Conservation (phyloP, 108 stramenopile species). For the Hondaea fermentalgiana region DNA sequence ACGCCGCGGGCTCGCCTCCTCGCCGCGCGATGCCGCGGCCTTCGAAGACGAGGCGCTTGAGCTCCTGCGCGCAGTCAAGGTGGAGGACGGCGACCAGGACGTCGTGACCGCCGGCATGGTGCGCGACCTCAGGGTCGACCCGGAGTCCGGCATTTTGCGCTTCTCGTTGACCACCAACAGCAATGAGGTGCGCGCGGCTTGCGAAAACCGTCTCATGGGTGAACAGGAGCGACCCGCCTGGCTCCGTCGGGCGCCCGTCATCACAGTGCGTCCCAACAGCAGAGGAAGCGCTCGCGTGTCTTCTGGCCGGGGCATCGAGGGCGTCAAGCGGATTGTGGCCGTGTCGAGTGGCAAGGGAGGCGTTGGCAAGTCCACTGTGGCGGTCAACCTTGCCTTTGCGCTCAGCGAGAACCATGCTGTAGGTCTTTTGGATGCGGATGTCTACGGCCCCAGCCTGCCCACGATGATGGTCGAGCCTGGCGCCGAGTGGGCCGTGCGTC, state of each 20-base stretch:
- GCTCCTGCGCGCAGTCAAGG: not conserved
- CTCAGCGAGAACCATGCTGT: slow-evolving; percentile 68
- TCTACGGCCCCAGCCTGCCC: slow-evolving; percentile 84
- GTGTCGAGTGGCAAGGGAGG: slow-evolving; percentile 70
- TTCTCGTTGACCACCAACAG: not conserved
- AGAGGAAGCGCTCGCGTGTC: not conserved
- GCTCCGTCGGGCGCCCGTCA: not conserved
- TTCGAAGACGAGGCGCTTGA: not conserved
- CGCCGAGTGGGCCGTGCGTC: slow-evolving; percentile 18
- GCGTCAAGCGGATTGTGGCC: slow-evolving; percentile 26
- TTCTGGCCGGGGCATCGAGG: not conserved
- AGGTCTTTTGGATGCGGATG: slow-evolving; percentile 90
- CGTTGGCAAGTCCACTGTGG: slow-evolving; percentile 95
- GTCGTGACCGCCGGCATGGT: not conserved
- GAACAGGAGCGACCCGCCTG: not conserved
- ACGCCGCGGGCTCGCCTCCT: not conserved
- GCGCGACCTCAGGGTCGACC: slow-evolving; percentile 4
- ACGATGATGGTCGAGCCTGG: slow-evolving; percentile 27
- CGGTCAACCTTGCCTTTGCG: slow-evolving; percentile 91
- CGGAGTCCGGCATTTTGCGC: not conserved
- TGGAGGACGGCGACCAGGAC: not conserved
- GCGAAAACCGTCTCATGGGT: not conserved
- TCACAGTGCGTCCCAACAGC: not conserved
- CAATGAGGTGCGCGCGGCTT: not conserved
- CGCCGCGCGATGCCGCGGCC: not conserved